Percentiles rank a stretch among this genome's conserved stretches.
Evolutionary conservation across 306 rosid genomes (phyloP).

Genomic region (Medicago arabica): DNA sequence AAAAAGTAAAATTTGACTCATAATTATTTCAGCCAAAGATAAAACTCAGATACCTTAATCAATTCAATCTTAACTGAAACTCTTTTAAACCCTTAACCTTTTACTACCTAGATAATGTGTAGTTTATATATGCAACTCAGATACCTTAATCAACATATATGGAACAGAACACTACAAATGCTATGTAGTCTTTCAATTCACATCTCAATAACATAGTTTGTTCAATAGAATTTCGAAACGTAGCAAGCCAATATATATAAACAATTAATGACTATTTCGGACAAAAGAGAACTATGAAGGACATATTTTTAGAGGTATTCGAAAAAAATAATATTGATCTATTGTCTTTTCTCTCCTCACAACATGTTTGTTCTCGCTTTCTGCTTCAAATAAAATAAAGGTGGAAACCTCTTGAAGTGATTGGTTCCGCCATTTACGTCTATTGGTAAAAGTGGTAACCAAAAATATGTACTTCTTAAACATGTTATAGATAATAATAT

Average conservation of each 20-base stretch:
- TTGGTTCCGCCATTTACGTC: too few relatives aligned
- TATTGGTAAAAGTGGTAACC: neutral
- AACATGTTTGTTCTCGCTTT: neutral
- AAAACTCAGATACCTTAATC: too few relatives aligned
- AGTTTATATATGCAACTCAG: neutral
- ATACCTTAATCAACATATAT: too few relatives aligned
- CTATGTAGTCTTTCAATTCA: neutral
- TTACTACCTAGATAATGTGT: neutral
- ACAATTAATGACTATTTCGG: neutral
- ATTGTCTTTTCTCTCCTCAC: neutral
- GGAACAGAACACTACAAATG: neutral
- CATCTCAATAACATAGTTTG: neutral
- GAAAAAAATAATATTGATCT: neutral
- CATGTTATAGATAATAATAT: too few relatives aligned
- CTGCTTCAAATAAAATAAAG: neutral
- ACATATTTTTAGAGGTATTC: neutral
- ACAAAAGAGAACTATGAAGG: neutral
- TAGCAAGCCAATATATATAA: neutral
- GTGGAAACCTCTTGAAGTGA: neutral
- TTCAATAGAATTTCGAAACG: constrained; percentile 7
- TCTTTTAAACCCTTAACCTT: too few relatives aligned
- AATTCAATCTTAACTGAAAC: too few relatives aligned
- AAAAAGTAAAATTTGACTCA: too few relatives aligned
- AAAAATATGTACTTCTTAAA: neutral
- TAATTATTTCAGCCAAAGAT: too few relatives aligned